Conservation (phyloP, 1,284 basidiomycete genomes). For the Salmacisia buchloeana region DNA sequence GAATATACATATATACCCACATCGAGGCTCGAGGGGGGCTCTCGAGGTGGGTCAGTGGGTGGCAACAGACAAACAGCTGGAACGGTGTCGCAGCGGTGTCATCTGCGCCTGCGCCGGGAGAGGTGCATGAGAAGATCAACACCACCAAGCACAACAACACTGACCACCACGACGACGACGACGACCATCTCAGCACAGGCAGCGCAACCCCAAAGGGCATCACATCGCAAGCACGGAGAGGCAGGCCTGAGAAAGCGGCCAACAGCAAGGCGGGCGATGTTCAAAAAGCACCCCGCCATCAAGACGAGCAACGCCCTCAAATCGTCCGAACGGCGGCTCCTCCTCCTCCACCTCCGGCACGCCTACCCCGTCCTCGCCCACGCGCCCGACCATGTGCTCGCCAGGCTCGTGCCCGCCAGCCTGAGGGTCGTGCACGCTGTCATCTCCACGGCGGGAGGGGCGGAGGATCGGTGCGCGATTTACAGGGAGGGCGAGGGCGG, state of each 20-base stretch:
- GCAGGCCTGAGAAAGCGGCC: no score
- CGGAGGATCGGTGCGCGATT: not conserved
- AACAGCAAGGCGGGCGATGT: not conserved
- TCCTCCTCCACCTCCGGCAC: not conserved
- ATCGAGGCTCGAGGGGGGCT: no score
- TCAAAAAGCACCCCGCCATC: not conserved
- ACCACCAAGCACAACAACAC: no score
- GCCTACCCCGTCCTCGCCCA: not conserved
- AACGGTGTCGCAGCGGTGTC: no score
- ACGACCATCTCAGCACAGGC: not conserved
- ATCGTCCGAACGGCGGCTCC: not conserved
- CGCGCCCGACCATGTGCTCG: not conserved
- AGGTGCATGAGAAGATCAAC: no score
- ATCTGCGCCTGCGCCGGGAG: no score
- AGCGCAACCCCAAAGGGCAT: no score
- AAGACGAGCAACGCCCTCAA: conserved; percentile 1
- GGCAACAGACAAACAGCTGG: no score
- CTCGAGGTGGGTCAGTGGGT: no score
- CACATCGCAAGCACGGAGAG: no score
- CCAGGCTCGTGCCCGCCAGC: not conserved
- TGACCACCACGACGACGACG: not conserved
- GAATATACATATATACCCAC: no score
- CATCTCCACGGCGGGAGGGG: no score
- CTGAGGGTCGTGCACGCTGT: not conserved
- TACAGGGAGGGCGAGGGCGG: not conserved